Base-by-base conservation (phyloP, 441 rosid species). In the Arabidopsis hybrid region DNA sequence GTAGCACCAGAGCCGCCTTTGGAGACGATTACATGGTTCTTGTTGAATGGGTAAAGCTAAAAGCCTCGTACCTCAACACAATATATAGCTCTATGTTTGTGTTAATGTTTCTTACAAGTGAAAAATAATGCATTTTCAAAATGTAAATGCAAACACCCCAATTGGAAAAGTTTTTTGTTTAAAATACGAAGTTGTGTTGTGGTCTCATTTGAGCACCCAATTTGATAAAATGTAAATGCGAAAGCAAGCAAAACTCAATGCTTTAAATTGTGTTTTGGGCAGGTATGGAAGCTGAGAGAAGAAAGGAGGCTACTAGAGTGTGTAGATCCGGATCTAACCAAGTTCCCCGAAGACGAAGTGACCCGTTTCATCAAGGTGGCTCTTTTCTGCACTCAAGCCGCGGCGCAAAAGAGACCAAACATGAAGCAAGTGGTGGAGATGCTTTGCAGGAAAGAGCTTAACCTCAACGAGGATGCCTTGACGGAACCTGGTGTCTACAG, bases 371-470 rank as follows among this genome's bases (percentile, higher is more conserved):
- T 90, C 62, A 88, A 84, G 65, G 93, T 93, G 11, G 98, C 91
- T 13, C 86, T 95, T 2, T 92, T 95, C 70, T 95, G 99, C 77
- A 91, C 91, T 40, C 99, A 95, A 79, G 97, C 88, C 26, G 77
- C 79, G 10, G 82, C 91, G 2, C 79, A 79, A 16, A 88, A 84
- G 75, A 88, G 99, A 76, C 98, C 98, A 4, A 75, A 81, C 58
- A 91, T 93, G 97, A 88, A 82, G 67, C 99, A 92, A 81, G 96
- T 91, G 34, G 78, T 95, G 77, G 86, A 91, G 67, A 95, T 95
- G 99, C 91, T 95, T 47, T 82, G 91, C 59, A 67, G 78, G 59
- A 89, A 80, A 80, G 79, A 86, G 18, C 89, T 93, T 45, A 74
- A 73, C 71, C 90, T 95, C 39, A 91, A 95, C 11, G 93, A 91